phyloP scores from a whole-genome alignment of 163 green algal species.

The Scenedesmus sp. region DNA sequence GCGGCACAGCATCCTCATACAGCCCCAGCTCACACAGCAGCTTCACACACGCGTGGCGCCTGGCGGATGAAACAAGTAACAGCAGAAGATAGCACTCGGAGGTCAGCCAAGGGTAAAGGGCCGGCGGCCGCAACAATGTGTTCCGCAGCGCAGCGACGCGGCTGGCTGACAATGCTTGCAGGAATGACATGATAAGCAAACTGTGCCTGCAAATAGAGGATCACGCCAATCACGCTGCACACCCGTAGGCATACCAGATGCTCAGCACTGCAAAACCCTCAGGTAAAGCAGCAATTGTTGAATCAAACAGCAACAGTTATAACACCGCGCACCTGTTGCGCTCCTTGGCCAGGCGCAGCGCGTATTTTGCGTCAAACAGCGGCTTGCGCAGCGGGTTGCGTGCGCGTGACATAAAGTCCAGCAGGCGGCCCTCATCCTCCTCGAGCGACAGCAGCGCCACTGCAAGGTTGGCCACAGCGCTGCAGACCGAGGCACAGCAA shows the following conservation, averaged over 20 bases:
- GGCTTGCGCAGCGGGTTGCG: conserved; percentile 64
- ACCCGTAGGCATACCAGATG: background rate
- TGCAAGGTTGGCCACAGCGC: conserved; percentile 91
- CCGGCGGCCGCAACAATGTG: background rate
- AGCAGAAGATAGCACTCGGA: background rate
- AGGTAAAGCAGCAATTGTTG: background rate
- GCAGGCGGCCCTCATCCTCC: conserved; percentile 71
- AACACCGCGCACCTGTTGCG: conserved; percentile 44
- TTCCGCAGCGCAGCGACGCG: background rate
- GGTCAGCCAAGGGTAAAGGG: background rate
- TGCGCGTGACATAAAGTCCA: conserved; percentile 73
- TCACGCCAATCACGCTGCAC: background rate
- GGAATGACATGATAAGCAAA: no score
- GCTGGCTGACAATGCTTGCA: background rate
- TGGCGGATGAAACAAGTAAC: conserved; percentile 14
- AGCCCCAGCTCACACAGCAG: conserved; percentile 89
- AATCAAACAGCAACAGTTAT: background rate
- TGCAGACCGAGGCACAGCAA: background rate
- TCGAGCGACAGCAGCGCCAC: conserved; percentile 83
- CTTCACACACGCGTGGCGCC: conserved; percentile 77
- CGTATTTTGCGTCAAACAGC: conserved; percentile 87
- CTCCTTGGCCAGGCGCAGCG: conserved; percentile 83
- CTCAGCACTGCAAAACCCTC: background rate
- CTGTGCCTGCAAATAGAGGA: background rate
- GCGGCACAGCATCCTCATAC: conserved; percentile 88